A percentile compares a stretch with the other conserved stretches of the same genome.
Conservation (phyloP, 495 filamentous ascomycete species). For the Tuber melanosporum region DNA sequence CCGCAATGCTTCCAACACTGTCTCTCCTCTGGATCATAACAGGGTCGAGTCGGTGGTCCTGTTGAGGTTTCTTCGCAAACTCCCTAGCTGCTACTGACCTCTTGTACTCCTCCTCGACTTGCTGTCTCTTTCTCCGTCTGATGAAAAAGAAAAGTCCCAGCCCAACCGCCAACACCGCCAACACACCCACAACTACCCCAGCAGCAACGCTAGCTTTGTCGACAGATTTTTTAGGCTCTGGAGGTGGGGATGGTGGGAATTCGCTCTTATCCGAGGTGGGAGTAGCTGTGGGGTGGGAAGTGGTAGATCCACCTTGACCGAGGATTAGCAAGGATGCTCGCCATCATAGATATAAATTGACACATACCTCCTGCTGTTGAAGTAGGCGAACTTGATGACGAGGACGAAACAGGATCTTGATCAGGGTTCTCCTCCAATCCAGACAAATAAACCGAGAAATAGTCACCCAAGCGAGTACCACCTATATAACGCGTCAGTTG, state of each 20-base stretch:
- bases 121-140: conserved; percentile 63
- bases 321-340: conserved; percentile 4
- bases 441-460: conserved; percentile 41
- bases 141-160: conserved; percentile 69
- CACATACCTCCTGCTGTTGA: conserved; percentile 32
- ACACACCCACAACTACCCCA: conserved; percentile 78
- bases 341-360: conserved; percentile 7
- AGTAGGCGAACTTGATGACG: conserved; percentile 28
- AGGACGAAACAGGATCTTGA: conserved; percentile 24
- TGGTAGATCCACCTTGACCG: conserved; percentile 36
- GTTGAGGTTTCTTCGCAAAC: conserved; percentile 55
- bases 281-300: conserved; percentile 6
- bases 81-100: conserved; percentile 63
- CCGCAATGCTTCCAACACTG: conserved; percentile 95
- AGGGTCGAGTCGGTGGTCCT: conserved; percentile 80
- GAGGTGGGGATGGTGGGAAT: conserved; percentile 13
- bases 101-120: conserved; percentile 72
- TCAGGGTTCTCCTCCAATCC: conserved; percentile 36
- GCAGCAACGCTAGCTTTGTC: conserved; percentile 75
- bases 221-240: conserved; percentile 41
- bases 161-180: conserved; percentile 59
- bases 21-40: conserved; percentile 78
- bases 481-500: conserved; percentile 45
- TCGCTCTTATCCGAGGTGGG: not conserved
- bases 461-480: conserved; percentile 37